Percentiles rank a stretch among this genome's conserved stretches.
Conservation (phyloP, 2,329 filamentous ascomycete species). For the Bipolaris gigantea region DNA sequence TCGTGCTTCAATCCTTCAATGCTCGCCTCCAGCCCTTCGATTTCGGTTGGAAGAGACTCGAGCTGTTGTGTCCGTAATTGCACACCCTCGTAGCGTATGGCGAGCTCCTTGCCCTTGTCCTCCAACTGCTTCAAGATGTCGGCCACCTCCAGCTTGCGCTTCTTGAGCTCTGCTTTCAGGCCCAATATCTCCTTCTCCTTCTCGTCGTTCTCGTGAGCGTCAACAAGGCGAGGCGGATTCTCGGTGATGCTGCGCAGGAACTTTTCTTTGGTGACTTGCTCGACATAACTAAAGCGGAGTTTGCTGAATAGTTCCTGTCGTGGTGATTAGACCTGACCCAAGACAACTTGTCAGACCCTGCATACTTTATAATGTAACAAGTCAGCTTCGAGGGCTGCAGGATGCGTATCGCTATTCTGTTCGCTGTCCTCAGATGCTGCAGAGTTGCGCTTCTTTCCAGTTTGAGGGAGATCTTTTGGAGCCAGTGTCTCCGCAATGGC, state of each 20-base stretch:
- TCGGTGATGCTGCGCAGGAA: conserved; percentile 92
- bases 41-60: conserved; percentile 55
- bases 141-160: conserved; percentile 76
- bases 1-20: conserved; percentile 52
- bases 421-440: conserved; percentile 70
- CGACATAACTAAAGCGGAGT: conserved; percentile 93
- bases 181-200: conserved; percentile 62
- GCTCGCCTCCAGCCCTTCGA: conserved; percentile 54
- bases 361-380: conserved; percentile 78
- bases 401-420: conserved; percentile 65
- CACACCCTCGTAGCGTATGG: conserved; percentile 59
- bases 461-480: conserved; percentile 51
- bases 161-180: conserved; percentile 75
- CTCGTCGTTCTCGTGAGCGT: conserved; percentile 71
- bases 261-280: conserved; percentile 98
- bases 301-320: conserved; percentile 89
- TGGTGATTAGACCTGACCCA: conserved; percentile 5
- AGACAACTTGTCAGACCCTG: not conserved
- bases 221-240: conserved; percentile 83
- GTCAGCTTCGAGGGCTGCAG: conserved; percentile 78
- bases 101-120: conserved; percentile 60
- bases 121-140: conserved; percentile 75
- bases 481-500: conserved; percentile 75
- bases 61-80: conserved; percentile 57
- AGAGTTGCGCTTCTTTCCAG: conserved; percentile 46